Conservation (phyloP, 345 rosid genomes). For the Odontarrhena argentea region DNA sequence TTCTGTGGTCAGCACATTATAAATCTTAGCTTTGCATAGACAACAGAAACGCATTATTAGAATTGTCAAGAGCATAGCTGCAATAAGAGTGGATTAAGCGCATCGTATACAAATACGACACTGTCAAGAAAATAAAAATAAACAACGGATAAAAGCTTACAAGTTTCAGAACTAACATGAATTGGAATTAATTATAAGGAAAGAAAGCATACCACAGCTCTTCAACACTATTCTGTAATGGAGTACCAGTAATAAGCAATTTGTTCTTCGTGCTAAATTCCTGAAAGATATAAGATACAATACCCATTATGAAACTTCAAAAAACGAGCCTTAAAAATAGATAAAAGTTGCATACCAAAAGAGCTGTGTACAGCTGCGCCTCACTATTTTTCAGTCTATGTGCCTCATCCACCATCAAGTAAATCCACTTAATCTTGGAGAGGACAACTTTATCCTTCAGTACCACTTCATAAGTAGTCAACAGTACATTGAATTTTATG, state of each 20-base stretch:
- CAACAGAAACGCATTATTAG: slow-evolving; percentile 14
- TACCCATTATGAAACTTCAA: slow-evolving; percentile 30
- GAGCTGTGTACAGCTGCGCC: slow-evolving; percentile 95
- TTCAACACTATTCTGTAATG: slow-evolving; percentile 97
- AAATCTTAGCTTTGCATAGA: slow-evolving; percentile 2
- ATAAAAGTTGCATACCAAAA: slow-evolving; percentile 55
- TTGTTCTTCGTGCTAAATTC: slow-evolving; percentile 98
- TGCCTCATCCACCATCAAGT: slow-evolving; percentile 99
- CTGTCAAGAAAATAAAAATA: slow-evolving; percentile 2
- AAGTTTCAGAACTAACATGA: slow-evolving; percentile 13
- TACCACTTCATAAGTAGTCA: slow-evolving; percentile 98
- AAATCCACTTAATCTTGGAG: slow-evolving; percentile 95
- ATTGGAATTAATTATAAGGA: slow-evolving; percentile 12
- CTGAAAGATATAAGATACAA: slow-evolving; percentile 46
- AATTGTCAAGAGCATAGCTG: slow-evolving; percentile 29
- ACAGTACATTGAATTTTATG: slow-evolving; percentile 78
- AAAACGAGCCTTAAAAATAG: slow-evolving; percentile 16
- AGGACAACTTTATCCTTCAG: slow-evolving; percentile 93
- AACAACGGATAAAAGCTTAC: background rate
- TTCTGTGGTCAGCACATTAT: slow-evolving; percentile 4
- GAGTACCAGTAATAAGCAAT: slow-evolving; percentile 97
- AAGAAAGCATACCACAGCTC: slow-evolving; percentile 80
- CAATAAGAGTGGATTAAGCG: slow-evolving; percentile 3
- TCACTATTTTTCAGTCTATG: slow-evolving; percentile 98
- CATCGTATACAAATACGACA: slow-evolving; percentile 18